Evolutionary conservation across 768 basidiomycete species (phyloP).

Genomic region (Amanita molliuscula): DNA sequence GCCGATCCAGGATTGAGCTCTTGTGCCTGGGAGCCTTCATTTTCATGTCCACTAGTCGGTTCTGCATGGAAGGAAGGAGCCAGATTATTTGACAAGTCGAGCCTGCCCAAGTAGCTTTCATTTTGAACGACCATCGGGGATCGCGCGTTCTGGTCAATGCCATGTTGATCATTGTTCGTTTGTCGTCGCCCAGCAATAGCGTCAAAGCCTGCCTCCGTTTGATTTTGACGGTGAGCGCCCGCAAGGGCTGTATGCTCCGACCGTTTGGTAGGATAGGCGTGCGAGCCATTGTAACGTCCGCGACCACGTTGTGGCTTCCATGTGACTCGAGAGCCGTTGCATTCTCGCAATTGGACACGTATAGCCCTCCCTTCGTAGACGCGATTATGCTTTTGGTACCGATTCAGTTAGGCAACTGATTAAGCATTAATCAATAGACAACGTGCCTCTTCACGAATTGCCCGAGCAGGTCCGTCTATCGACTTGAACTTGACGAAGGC

Average conservation of each 20-base stretch:
- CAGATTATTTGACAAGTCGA: neutral
- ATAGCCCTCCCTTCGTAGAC: constrained; percentile 60
- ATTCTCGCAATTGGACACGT: constrained; percentile 67
- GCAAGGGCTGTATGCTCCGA: neutral
- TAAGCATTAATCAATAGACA: neutral
- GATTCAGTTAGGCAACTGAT: neutral
- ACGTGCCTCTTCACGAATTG: constrained; percentile 53
- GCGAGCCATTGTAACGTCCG: constrained; percentile 20
- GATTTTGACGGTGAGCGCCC: neutral
- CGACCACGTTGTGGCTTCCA: constrained; percentile 38
- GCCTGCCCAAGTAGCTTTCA: neutral
- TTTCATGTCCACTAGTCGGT: neutral
- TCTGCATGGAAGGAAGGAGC: neutral
- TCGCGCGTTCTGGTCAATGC: neutral
- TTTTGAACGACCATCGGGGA: neutral
- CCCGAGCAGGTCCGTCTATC: constrained; percentile 52
- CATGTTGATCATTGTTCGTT: neutral
- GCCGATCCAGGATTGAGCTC: neutral
- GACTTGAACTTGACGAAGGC: constrained; percentile 70
- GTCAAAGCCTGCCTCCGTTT: neutral
- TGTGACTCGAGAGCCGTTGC: constrained; percentile 42
- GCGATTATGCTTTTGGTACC: constrained; percentile 49
- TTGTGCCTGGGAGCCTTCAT: neutral
- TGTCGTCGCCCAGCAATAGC: too few species aligned
- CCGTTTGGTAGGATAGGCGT: neutral